Percentiles rank a stretch among this genome's conserved stretches.
Conservation (phyloP, 2,329 filamentous ascomycete species). For the Xylaria hypoxylon region DNA sequence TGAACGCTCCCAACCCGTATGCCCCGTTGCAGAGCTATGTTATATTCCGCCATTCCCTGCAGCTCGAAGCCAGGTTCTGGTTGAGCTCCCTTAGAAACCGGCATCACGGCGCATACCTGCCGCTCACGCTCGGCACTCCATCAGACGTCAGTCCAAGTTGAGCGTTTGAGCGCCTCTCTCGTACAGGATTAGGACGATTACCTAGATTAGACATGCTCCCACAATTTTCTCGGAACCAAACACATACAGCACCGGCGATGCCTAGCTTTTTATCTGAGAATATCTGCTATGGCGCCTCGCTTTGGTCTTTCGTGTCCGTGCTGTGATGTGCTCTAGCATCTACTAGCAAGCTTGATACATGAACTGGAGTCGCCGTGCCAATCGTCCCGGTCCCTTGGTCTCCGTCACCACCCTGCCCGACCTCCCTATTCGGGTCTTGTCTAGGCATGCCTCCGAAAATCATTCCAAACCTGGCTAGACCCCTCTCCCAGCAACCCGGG, state of each 20-base stretch:
- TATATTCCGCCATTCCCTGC: slow-evolving; percentile 8
- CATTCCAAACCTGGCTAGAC: slow-evolving; percentile 43
- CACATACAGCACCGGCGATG: slow-evolving; percentile 10
- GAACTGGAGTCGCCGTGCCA: slow-evolving; percentile 27
- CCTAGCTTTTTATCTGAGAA: not conserved
- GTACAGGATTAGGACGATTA: slow-evolving; percentile 5
- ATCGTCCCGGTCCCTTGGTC: slow-evolving; percentile 36
- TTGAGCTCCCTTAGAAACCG: slow-evolving; percentile 16
- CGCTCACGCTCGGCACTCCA: slow-evolving; percentile 14
- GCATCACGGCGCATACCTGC: slow-evolving; percentile 25
- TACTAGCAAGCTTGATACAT: slow-evolving; percentile 32
- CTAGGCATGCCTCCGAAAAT: slow-evolving; percentile 43
- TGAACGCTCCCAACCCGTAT: not conserved
- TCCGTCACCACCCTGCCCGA: slow-evolving; percentile 38
- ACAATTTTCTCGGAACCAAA: slow-evolving; percentile 14
- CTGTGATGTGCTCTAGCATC: slow-evolving; percentile 4
- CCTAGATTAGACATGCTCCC: slow-evolving; percentile 21
- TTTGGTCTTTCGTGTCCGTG: not conserved
- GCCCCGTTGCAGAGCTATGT: not conserved
- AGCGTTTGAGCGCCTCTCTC: slow-evolving; percentile 6
- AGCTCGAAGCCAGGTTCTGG: slow-evolving; percentile 10
- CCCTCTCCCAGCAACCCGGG: slow-evolving; percentile 32
- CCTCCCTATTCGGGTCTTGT: slow-evolving; percentile 45
- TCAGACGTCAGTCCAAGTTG: slow-evolving; percentile 12
- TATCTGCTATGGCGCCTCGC: slow-evolving; percentile 12